These are phyloP conservation scores for Tubosaeta sp. DNA, from an alignment of 768 basidiomycete genomes.

Conservation along the genomic window DNA sequence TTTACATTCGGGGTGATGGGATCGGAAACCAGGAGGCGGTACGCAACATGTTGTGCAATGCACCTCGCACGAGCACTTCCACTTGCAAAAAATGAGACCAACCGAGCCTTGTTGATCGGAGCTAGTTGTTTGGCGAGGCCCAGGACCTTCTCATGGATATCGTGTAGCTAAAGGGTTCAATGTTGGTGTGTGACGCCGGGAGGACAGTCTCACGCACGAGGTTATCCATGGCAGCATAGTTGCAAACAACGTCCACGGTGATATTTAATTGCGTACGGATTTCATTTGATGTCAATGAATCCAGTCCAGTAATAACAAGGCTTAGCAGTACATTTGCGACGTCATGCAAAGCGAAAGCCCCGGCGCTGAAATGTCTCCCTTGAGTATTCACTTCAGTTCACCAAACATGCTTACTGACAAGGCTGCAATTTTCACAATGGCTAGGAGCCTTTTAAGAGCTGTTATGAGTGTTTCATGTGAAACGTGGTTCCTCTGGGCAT, in stretches of 20 bases:
- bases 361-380: slow-evolving; percentile 24
- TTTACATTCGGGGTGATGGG: slow-evolving; percentile 10
- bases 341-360: slow-evolving; percentile 36
- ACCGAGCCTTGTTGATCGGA: slow-evolving; percentile 46
- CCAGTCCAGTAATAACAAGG: slow-evolving; percentile 54
- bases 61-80: slow-evolving; percentile 48
- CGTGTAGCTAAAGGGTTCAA: slow-evolving; percentile 39
- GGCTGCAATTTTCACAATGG: slow-evolving; percentile 40
- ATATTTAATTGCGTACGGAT: slow-evolving; percentile 44
- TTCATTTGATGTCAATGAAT: slow-evolving; percentile 42
- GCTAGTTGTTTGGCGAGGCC: slow-evolving; percentile 36
- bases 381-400: slow-evolving; percentile 1
- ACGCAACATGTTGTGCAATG: slow-evolving; percentile 57
- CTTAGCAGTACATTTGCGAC: slow-evolving; percentile 45
- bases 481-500: slow-evolving; percentile 9
- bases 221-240: slow-evolving; percentile 31
- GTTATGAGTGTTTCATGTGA: slow-evolving; percentile 24
- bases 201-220: slow-evolving; percentile 16
- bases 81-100: slow-evolving; percentile 48
- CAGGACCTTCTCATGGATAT: slow-evolving; percentile 44
- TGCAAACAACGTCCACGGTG: slow-evolving; percentile 46
- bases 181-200: background rate
- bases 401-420: slow-evolving; percentile 35
- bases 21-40: slow-evolving; percentile 27
- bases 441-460: slow-evolving; percentile 39